These are phyloP conservation scores for Exserohilum rostratum DNA, from an alignment of 2,329 filamentous ascomycete species.

Conservation along the genomic window DNA sequence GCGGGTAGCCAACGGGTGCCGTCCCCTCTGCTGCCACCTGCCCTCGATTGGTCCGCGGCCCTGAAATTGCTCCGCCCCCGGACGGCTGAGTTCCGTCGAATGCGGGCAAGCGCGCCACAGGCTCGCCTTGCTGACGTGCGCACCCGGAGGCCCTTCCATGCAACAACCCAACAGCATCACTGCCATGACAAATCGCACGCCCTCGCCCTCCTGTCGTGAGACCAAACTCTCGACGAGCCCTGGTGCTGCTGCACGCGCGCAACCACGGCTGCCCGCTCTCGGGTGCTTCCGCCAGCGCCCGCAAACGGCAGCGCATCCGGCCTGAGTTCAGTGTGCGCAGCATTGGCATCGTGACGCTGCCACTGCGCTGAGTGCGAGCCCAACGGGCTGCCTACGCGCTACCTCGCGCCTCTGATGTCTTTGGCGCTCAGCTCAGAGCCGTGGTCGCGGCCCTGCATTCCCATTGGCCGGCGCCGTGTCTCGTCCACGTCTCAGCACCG, in stretches of 20 bases:
- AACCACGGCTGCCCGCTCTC: neutral
- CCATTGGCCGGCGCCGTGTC: constrained; percentile 38
- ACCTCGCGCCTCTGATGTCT: constrained; percentile 21
- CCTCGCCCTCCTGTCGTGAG: neutral
- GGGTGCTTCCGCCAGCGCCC: neutral
- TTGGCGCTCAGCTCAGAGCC: constrained; percentile 21
- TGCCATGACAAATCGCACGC: neutral
- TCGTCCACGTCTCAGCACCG: constrained; percentile 39
- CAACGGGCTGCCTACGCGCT: constrained; percentile 10
- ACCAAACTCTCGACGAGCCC: neutral
- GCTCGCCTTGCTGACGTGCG: neutral
- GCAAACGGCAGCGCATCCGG: neutral
- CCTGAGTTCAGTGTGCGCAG: neutral
- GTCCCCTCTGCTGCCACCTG: constrained; percentile 15
- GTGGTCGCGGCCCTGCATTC: constrained; percentile 5
- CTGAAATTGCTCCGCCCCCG: constrained; percentile 30
- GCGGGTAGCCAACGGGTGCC: constrained; percentile 42
- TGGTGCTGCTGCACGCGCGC: neutral
- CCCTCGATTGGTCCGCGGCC: constrained; percentile 22
- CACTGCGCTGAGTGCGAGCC: neutral
- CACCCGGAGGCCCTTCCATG: neutral
- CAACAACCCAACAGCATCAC: neutral
- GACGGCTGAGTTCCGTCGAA: neutral
- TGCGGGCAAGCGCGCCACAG: constrained; percentile 3
- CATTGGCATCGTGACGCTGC: constrained; percentile 10